Base-by-base conservation (phyloP, 306 rosid genomes). In the Glycine tomentella region DNA sequence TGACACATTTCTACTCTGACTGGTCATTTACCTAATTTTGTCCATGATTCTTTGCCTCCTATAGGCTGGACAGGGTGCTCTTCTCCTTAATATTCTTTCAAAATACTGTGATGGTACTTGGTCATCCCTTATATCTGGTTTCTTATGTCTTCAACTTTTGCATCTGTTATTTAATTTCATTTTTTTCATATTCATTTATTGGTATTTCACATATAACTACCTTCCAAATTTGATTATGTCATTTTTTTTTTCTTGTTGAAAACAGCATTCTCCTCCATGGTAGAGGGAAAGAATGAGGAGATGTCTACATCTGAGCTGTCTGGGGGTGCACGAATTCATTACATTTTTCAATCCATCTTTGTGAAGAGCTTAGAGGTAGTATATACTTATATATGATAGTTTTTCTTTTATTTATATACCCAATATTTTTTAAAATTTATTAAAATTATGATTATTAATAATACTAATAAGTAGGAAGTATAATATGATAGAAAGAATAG, bases 1-100 rank as follows among this genome's bases (percentile, higher is more conserved):
- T 36, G 61, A 72, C 46, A 17, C 63, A 58, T 80, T 63, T 76
- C 52, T 63, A 48, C 76, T 51, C 67, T 57, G 25, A 50, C 72
- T 46, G 65, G 44, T 34, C 53, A 65, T 51, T 69, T 45, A 70
- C 72, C 72, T 31, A 50, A 53, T 20, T 78, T n/a, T 79, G 82
- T 53, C 77, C 36, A 12, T 49, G 48, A 51, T 46, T 42, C 77
- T 55, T 76, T 25, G 31, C 31, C 73, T 76, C 81, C 81, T 80
- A 57, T 71, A 95, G 99, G 94, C 97, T 85, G 97, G 94, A 74
- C 98, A 93, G 85, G 97, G 99, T 70, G 94, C 98, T 72, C 94
- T 95, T 78, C 93, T 95, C 69, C 88, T 95, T 77, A 93, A 90
- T 84, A 88, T 95, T 84, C 97, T 95, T 79, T 90, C 99, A 59